Conservation (phyloP, 768 basidiomycete species). For the Arthromyces matolae region DNA sequence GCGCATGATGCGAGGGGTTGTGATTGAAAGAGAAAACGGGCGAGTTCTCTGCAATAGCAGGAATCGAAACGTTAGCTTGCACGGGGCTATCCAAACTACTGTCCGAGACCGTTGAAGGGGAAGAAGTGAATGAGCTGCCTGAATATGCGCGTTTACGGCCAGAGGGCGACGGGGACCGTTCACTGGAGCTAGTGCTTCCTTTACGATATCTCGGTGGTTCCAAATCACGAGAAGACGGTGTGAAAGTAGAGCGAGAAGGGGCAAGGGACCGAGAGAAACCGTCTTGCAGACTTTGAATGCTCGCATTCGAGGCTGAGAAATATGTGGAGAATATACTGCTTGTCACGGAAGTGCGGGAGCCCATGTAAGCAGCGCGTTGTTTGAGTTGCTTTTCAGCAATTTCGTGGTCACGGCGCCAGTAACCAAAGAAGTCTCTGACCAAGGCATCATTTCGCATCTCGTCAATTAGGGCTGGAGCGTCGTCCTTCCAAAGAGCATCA, state of each 20-base stretch:
- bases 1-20: constrained; percentile 32
- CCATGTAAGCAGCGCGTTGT: constrained; percentile 21
- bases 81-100: constrained; percentile 31
- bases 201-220: constrained; percentile 12
- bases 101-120: constrained; percentile 38
- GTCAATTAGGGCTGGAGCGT: constrained; percentile 60
- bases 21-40: constrained; percentile 38
- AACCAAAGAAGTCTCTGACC: constrained; percentile 75
- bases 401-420: constrained; percentile 73
- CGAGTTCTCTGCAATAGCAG: constrained; percentile 36
- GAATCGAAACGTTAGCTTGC: constrained; percentile 21
- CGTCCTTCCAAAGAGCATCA: constrained; percentile 51
- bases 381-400: constrained; percentile 40
- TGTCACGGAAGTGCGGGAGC: constrained; percentile 41
- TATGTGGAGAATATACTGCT: constrained; percentile 57
- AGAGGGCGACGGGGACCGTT: constrained; percentile 14
- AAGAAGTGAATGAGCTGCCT: constrained; percentile 38
- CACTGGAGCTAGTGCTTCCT: constrained; percentile 17
- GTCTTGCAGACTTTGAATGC: constrained; percentile 17
- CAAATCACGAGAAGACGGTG: constrained; percentile 2
- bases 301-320: constrained; percentile 44
- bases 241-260: constrained; percentile 16
- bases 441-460: constrained; percentile 58
- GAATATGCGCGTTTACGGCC: constrained; percentile 36
- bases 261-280: constrained; percentile 13